phyloP scores from a whole-genome alignment of 805 yeast species.

The Yamadazyma paraphyllophila region DNA sequence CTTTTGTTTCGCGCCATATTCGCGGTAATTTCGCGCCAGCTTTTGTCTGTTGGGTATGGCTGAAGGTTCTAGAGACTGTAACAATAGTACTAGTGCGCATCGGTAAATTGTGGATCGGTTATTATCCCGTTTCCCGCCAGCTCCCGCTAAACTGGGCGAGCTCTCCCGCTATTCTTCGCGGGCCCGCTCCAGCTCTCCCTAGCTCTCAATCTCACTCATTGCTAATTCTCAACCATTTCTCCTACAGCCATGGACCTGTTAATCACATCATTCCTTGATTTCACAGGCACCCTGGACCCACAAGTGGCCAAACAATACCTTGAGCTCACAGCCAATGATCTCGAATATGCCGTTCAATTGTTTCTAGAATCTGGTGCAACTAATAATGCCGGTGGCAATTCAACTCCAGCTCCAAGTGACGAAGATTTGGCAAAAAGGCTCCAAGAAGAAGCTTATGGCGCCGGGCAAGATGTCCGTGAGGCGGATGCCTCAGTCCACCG shows the following conservation, averaged over 20 bases:
- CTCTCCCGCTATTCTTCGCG: too few species aligned
- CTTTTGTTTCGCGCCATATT: too few species aligned
- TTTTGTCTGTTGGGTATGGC: too few species aligned
- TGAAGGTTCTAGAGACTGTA: too few species aligned
- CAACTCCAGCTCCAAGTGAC: slow-evolving; percentile 24
- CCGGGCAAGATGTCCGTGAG: slow-evolving; percentile 35
- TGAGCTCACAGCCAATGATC: slow-evolving; percentile 71
- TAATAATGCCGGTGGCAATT: slow-evolving; percentile 2
- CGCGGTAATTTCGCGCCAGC: too few species aligned
- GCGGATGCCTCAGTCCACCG: slow-evolving; percentile 77
- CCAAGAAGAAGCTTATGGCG: slow-evolving; percentile 60
- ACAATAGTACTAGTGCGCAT: too few species aligned
- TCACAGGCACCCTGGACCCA: slow-evolving; percentile 72
- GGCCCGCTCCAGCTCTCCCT: too few species aligned
- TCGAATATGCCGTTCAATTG: slow-evolving; percentile 82
- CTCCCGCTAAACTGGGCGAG: too few species aligned
- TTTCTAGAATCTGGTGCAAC: slow-evolving; percentile 56
- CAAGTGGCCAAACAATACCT: slow-evolving; percentile 71
- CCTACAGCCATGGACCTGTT: slow-evolving; percentile 43
- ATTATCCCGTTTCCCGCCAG: too few species aligned
- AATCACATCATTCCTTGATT: slow-evolving; percentile 74
- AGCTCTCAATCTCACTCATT: too few species aligned
- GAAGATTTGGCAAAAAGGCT: slow-evolving; percentile 59
- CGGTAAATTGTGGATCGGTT: too few species aligned
- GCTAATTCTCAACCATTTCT: not conserved